Base-by-base conservation (phyloP, 106 monocot species). In the Dendrobium catenatum region DNA sequence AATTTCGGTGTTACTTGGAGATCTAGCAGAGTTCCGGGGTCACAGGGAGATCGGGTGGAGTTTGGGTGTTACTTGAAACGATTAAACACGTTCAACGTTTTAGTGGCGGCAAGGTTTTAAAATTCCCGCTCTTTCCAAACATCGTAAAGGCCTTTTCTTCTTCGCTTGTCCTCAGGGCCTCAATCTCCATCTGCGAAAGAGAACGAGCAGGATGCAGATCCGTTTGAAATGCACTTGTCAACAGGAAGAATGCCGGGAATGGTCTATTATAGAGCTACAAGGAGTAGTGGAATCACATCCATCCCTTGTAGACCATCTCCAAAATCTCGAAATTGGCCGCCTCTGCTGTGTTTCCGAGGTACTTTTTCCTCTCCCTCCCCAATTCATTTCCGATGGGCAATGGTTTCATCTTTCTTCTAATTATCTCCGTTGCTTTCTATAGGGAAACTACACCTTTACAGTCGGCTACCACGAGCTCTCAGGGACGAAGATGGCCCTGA, bases 241-340 rank as follows among this genome's bases (percentile, higher is more conserved):
- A 19, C 86, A 84, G 17, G 85, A 61, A 17, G 41, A 27, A 9
- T 98, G 92, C 86, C 75, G 82, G 41, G 94, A 98, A 74, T 98
- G 97, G 94, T 94, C 97, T 9, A 85, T 98, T 79, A 79, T 98
- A 46, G 97, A 98, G 85, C 82, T 94, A 42, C 96, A 96, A 80
- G 94, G 96, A 81, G 87, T 89, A 19, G 89, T 96, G 15, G 92
- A 94, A 75, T 75, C 92, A 2, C 90, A 93, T 82, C 82, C 87
- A 1, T 86, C 89, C 80, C 58, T 93, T 81, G 79, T 70, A 17
- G 61, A 76, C 68, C 64, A 68, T 22, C 55, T 94, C 80, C 82
- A 76, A 19, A 80, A 72, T 75, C 88, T 95, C 47, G 87, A 94
- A 84, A 95, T 98, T 73, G 91, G 97, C 2, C 90, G 85, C 7